Base-by-base conservation (phyloP, 768 basidiomycete species). In the Trametes punicea region DNA sequence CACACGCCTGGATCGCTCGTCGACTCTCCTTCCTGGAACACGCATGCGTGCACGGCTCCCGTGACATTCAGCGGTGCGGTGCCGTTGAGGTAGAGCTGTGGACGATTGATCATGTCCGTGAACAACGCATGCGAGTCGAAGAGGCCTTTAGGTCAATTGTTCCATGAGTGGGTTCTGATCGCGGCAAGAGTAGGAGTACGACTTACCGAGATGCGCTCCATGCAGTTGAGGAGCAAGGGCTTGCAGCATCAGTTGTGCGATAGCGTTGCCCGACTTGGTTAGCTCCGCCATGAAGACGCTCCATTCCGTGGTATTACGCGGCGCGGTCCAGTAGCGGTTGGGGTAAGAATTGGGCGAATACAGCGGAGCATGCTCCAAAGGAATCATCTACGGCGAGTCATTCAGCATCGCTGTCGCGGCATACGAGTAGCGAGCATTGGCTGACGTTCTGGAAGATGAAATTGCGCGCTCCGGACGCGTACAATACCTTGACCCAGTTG, bases 381-480 rank as follows among this genome's bases (percentile, higher is more conserved):
- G 73, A 8, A 74, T 60, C 70, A 75, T 71, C 73, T 74, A 15
- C 6, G n/a, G 48, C 25, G 45, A n/a, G 18, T 1, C 23, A 10
- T 5, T 50, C 30, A 33, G 52, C 26, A 31, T 20, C 36, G 42
- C 4, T 15, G 3, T 16, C 15, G 3, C 20, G 8, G 3, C 16
- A 3, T 3, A 20, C 38, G 21, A 6, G 23, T 1, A 16, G 36
- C 13, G 7, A 18, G 39, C 20, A 8, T 9, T 46, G n/a, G 64
- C 81, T 69, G 57, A 84, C 85, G 61, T 85, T 87, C 59, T 85
- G 83, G 72, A 87, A 83, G 46, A 87, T 66, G 64, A 87, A 85
- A 62, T 87, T 84, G 41, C 84, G 74, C 3, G 82, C 85, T 5
- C 86, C 85, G 46, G 68, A 75, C 10, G 76, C 64, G 62, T 86